These are phyloP conservation scores for Flaveria sonorensis DNA, from an alignment of 129 eudicot species.

Conservation along the genomic window DNA sequence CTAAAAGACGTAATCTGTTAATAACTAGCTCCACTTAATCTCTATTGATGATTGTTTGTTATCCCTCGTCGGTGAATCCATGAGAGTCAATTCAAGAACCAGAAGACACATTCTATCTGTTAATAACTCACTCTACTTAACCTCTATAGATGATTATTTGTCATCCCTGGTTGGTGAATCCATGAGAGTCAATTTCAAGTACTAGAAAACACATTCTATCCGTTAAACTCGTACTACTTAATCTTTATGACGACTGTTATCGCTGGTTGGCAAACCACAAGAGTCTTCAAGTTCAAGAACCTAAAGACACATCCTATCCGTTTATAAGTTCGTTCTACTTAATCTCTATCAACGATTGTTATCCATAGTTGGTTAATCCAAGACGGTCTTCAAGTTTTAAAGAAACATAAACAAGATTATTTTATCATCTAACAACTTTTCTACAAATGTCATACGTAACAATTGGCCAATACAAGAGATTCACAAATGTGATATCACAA, in stretches of 20 bases:
- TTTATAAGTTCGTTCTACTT: neutral
- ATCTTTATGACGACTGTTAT: no score
- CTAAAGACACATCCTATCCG: neutral
- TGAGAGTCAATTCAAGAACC: neutral
- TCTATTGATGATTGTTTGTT: neutral
- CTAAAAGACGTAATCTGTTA: neutral
- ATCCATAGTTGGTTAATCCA: neutral
- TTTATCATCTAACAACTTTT: neutral
- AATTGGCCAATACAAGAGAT: neutral
- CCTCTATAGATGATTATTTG: no score
- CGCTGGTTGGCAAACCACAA: no score
- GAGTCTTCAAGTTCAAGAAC: neutral
- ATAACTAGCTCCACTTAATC: neutral
- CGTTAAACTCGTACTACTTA: no score
- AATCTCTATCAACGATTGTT: neutral
- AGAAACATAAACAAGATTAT: neutral
- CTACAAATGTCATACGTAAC: neutral
- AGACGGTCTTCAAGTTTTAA: conserved; percentile 11
- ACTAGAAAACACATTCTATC: neutral
- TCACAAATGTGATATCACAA: neutral
- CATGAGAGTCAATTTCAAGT: conserved; percentile 3
- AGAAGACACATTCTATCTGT: no score
- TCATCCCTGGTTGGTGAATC: neutral
- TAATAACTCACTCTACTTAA: no score
- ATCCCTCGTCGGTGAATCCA: neutral